These are phyloP conservation scores for Talaromyces sp. DNA, from an alignment of 2,329 filamentous ascomycete genomes.

Conservation along the genomic window DNA sequence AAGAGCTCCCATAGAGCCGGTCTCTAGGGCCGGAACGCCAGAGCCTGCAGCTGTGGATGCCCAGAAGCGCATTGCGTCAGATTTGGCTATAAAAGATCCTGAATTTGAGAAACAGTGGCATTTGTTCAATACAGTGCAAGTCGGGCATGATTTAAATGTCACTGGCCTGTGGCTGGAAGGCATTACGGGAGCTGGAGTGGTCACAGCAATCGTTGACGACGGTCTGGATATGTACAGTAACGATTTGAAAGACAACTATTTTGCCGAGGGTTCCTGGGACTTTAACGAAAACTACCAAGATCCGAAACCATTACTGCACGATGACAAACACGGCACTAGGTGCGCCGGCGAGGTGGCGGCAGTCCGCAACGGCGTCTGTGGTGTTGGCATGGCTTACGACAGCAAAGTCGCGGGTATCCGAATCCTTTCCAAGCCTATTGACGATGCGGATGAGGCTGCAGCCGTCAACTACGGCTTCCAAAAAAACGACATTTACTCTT, in stretches of 20 bases:
- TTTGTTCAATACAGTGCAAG: constrained; percentile 75
- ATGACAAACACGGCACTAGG: constrained; percentile 88
- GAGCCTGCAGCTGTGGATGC: constrained; percentile 47
- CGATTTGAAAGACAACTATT: constrained; percentile 92
- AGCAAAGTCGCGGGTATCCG: constrained; percentile 86
- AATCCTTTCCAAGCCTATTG: constrained; percentile 86
- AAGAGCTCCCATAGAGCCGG: constrained; percentile 39
- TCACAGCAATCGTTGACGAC: constrained; percentile 93
- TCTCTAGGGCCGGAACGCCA: constrained; percentile 29
- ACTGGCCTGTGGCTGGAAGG: constrained; percentile 88
- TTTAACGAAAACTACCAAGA: constrained; percentile 84
- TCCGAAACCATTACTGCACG: constrained; percentile 75
- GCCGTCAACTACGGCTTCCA: constrained; percentile 92
- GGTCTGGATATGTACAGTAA: constrained; percentile 94
- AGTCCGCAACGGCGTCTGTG: constrained; percentile 87
- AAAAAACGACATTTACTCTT: constrained; percentile 95
- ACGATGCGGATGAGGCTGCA: constrained; percentile 85
- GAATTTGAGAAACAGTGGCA: constrained; percentile 97
- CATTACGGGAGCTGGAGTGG: constrained; percentile 83
- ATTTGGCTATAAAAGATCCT: constrained; percentile 78
- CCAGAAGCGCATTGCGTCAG: constrained; percentile 61
- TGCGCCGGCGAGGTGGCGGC: constrained; percentile 94
- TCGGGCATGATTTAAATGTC: constrained; percentile 94
- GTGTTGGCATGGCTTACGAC: constrained; percentile 93
- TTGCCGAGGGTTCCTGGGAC: constrained; percentile 86